phyloP scores from a whole-genome alignment of 2,329 filamentous ascomycete species.

The Triangularia verruculosa region DNA sequence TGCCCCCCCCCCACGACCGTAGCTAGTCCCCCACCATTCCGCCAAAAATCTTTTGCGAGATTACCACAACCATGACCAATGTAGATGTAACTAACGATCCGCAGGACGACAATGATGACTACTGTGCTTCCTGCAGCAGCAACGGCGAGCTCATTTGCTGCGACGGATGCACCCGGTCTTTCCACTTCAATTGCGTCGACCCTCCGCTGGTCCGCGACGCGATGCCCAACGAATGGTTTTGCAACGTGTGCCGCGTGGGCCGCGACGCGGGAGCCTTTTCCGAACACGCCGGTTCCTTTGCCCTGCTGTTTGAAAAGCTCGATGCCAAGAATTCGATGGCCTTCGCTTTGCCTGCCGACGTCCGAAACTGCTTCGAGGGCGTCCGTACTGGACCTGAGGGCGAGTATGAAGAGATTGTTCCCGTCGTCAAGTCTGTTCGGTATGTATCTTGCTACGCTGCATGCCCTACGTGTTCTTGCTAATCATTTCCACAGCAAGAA shows the following conservation, averaged over 20 bases:
- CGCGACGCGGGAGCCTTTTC: conserved; percentile 46
- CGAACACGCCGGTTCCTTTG: conserved; percentile 57
- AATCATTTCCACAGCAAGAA: conserved; percentile 45
- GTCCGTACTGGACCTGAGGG: conserved; percentile 74
- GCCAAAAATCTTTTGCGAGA: neutral
- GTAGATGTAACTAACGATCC: neutral
- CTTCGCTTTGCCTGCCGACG: conserved; percentile 66
- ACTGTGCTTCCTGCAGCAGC: conserved; percentile 81
- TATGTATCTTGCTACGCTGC: conserved; percentile 43
- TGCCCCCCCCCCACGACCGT: neutral
- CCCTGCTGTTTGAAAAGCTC: conserved; percentile 59
- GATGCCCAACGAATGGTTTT: conserved; percentile 79
- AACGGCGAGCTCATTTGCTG: conserved; percentile 87
- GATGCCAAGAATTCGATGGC: conserved; percentile 68
- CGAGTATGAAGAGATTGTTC: conserved; percentile 70
- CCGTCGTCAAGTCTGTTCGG: conserved; percentile 58
- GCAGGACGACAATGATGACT: conserved; percentile 79
- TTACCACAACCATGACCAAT: neutral
- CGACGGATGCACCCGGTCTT: conserved; percentile 85
- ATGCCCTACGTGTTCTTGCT: conserved; percentile 25
- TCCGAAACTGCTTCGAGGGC: conserved; percentile 76
- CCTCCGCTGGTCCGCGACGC: conserved; percentile 66
- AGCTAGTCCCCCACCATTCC: neutral
- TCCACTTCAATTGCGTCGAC: conserved; percentile 86
- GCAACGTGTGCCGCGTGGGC: conserved; percentile 64